Base-by-base conservation (phyloP, 208 protist species). In the Porcisia deanei region DNA sequence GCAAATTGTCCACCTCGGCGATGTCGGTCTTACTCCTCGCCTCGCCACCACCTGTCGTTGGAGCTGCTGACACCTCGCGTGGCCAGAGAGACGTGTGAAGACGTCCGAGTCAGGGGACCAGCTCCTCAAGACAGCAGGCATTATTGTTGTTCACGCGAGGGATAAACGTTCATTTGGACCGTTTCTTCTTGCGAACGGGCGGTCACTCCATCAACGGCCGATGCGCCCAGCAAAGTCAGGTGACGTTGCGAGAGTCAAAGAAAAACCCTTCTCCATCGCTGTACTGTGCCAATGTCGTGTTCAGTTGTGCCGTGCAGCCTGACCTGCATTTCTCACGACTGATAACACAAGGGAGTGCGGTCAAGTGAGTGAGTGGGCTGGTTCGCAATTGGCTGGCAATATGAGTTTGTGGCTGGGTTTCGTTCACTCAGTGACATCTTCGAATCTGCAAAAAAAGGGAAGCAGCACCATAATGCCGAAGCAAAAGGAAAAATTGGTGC, bases 101-200 rank as follows among this genome's bases (percentile, higher is more conserved):
- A 81, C 76, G 20, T 61, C 53, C 2, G 71, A 52, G 45, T 37
- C 55, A 2, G 58, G 63, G 30, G 39, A 9, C 70, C 70, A 81
- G 7, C 0, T 14, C 8, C 25, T 39, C 54, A 72, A 30, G 9
- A 20, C 30, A 30, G 30, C 30, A 30, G 7, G 55, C 61, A 39
- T 81, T 71, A 64, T 67, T 72, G 71, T 76, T 53, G 59, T 64
- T 81, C 25, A 76, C 58, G 34, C 43, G 60, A 9, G 76, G 76
- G n/a, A 45, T 4, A 39, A 81, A 81, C 3, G 63, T 76, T 53
- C 71, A 81, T 14, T 14, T 30, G 47, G 0, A 64, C 39, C 53
- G 18, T 45, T 43, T 81, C 71, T 0, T 52, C 49, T 20, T 34
- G 52, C 8, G 37, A 60, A 3, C 37, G 49, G 7, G 30, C 20